Base-by-base conservation (phyloP, 1,284 basidiomycete genomes). In the Fomitopsis betulina region DNA sequence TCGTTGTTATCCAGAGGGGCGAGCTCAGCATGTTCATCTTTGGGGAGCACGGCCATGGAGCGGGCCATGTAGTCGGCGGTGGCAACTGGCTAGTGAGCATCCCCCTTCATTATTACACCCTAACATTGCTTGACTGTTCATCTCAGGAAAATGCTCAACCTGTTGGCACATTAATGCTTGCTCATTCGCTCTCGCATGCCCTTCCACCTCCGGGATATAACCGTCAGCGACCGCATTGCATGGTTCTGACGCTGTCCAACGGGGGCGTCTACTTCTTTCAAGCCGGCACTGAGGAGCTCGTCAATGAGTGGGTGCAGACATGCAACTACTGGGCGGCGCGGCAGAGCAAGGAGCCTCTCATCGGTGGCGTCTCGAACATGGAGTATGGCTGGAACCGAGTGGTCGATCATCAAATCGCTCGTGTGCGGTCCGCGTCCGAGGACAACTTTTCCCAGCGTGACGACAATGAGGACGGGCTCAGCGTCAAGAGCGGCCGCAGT, bases 241-340 rank as follows among this genome's bases (percentile, higher is more conserved):
- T 98, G 85, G 94, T 94, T n/a, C 77, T 99, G 42, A 96, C 94
- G 0, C 79, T 96, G 47, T 81, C 96, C 0, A 86, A 85, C 62
- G 95, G 95, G 21, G 93, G 88, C 6, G 91, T 94, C 17, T 96
- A 90, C 74, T 96, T 98, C 77, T 98, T 97, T 80, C 96, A 98
- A 74, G 94, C 96, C 0, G 96, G 96, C 1, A 98, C 96, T 2
- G 96, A 97, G 68, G 96, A 98, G 65, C 83, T 99, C 19, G 94
- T 98, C 39, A 91, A 93, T 68, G 96, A 99, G 72, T 99, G 96
- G 96, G 95, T 98, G 8, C 89, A 91, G 35, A 97, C 96, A 0
- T 98, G 96, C 82, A 99, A 98, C 75, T 98, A 98, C 72, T 98
- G 96, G 95, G 94, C 96, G 0, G 96, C 96, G 0, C 81, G 96